Percentiles rank a stretch among this genome's conserved stretches.
Conservation (phyloP, 2,329 filamentous ascomycete genomes). For the Neofusicoccum ribis region DNA sequence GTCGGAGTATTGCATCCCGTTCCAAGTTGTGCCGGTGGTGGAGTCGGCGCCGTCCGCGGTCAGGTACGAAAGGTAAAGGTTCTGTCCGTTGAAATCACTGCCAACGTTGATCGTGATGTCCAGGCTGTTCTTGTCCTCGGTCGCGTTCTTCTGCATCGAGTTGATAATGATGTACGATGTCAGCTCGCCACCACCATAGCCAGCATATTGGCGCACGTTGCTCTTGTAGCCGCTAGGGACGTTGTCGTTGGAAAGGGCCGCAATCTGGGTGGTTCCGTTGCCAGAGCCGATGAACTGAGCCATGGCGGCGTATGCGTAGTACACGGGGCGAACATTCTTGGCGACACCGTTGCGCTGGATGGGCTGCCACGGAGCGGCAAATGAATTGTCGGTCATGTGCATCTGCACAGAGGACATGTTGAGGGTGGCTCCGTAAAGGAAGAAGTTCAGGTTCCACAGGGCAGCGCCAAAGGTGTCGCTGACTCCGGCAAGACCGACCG, state of each 20-base stretch:
- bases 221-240: slow-evolving; percentile 40
- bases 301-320: slow-evolving; percentile 55
- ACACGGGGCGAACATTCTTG: slow-evolving; percentile 47
- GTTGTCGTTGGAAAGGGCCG: slow-evolving; percentile 32
- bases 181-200: slow-evolving; percentile 47
- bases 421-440: slow-evolving; percentile 50
- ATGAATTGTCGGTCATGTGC: slow-evolving; percentile 58
- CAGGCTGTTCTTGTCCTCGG: slow-evolving; percentile 40
- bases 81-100: slow-evolving; percentile 42
- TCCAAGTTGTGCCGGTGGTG: slow-evolving; percentile 46
- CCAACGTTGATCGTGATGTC: slow-evolving; percentile 41
- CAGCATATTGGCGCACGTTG: slow-evolving; percentile 46
- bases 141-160: slow-evolving; percentile 44
- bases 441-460: slow-evolving; percentile 55
- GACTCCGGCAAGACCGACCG: slow-evolving; percentile 48
- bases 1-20: slow-evolving; percentile 48
- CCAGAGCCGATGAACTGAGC: slow-evolving; percentile 51
- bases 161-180: slow-evolving; percentile 50
- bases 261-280: slow-evolving; percentile 49
- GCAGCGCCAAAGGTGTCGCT: slow-evolving; percentile 53
- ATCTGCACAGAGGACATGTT: slow-evolving; percentile 52
- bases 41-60: slow-evolving; percentile 49
- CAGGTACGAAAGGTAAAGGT: slow-evolving; percentile 50
- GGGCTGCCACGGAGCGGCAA: slow-evolving; percentile 53
- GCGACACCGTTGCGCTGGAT: slow-evolving; percentile 37